These are phyloP conservation scores for Hypericum androsaemum DNA, from an alignment of 345 rosid genomes.

Conservation along the genomic window DNA sequence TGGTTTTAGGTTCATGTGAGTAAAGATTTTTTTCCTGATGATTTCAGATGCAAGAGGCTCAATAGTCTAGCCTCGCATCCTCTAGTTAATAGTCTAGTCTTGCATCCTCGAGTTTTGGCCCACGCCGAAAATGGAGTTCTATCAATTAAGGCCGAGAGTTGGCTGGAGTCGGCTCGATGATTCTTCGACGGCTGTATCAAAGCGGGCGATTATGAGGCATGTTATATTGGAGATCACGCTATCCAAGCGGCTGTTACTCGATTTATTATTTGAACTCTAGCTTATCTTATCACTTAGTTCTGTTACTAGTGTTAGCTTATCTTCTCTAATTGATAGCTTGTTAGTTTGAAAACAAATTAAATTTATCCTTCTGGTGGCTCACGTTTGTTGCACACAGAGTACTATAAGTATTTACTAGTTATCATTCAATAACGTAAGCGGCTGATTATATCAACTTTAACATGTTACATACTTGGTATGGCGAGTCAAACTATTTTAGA, in stretches of 20 bases:
- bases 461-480: constrained; percentile 93
- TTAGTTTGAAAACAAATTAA: no score
- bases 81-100: constrained; percentile 43
- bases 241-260: no score
- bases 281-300: no score
- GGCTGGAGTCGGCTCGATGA: constrained; percentile 83
- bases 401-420: no score
- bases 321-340: no score
- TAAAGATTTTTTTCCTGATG: neutral
- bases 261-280: no score
- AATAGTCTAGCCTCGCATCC: constrained; percentile 46
- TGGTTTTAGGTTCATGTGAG: neutral
- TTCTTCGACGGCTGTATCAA: constrained; percentile 70
- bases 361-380: no score
- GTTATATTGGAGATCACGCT: no score
- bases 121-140: constrained; percentile 49
- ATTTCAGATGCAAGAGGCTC: constrained; percentile 73
- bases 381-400: no score
- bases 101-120: constrained; percentile 41
- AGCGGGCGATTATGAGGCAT: constrained; percentile 88
- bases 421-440: no score
- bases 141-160: constrained; percentile 49
- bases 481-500: constrained; percentile 17
- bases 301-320: no score
- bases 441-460: no score